Evolutionary conservation across 257 asterid species (phyloP).

Genomic region (Echium plantagineum): DNA sequence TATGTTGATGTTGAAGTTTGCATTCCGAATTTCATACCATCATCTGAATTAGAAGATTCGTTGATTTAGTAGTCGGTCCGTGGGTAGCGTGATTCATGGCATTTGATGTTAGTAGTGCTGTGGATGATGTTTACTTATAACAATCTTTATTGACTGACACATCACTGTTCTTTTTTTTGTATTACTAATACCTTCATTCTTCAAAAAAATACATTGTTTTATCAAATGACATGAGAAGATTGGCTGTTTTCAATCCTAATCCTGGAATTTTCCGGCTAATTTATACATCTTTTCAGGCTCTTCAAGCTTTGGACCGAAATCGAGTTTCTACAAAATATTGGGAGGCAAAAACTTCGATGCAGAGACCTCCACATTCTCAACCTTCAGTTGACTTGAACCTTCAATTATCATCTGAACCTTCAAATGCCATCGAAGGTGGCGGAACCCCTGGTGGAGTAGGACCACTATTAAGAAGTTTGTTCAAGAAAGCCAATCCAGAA

Average conservation of each 20-base stretch:
- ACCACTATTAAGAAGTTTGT: neutral
- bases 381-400: constrained; percentile 15
- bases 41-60: too few species aligned
- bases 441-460: constrained; percentile 3
- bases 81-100: too few species aligned
- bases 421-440: constrained; percentile 22
- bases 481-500: constrained; percentile 61
- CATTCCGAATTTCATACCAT: too few species aligned
- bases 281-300: constrained; percentile 32
- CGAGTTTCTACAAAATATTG: constrained; percentile 61
- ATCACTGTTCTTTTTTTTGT: too few species aligned
- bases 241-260: neutral
- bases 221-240: too few species aligned
- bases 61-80: too few species aligned
- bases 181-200: too few species aligned
- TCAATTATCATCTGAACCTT: constrained; percentile 33
- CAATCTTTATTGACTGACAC: too few species aligned
- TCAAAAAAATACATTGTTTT: too few species aligned
- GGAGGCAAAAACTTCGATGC: constrained; percentile 83
- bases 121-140: too few species aligned
- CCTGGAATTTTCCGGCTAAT: neutral
- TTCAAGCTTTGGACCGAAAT: constrained; percentile 72
- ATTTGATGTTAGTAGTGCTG: too few species aligned
- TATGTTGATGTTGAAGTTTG: too few species aligned
- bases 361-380: constrained; percentile 40